A percentile compares a stretch with the other conserved stretches of the same genome.
Evolutionary conservation across 176 grass and related monocot species (phyloP).

Genomic region (Phragmites australis): DNA sequence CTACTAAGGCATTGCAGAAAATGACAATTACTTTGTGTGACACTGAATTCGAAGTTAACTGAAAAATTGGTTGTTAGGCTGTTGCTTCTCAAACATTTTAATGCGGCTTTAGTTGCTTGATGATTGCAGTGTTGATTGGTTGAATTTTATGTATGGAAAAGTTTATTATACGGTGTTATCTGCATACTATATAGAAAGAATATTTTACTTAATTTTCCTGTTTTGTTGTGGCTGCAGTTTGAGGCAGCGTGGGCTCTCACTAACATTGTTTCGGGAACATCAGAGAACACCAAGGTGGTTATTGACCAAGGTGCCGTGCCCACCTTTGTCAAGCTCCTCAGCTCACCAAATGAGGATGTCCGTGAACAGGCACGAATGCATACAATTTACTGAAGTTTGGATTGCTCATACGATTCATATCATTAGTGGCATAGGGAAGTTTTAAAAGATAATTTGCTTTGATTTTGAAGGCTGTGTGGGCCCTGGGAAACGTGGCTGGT

Average conservation of each 20-base stretch:
- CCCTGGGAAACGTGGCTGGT: slow-evolving; percentile 61
- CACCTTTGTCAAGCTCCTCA: slow-evolving; percentile 60
- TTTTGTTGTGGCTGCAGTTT: slow-evolving; percentile 50
- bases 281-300: slow-evolving; percentile 56
- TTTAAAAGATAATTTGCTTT: slow-evolving; percentile 10
- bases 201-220: not conserved
- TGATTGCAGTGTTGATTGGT: not conserved
- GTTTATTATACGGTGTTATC: not conserved
- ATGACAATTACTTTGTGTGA: not conserved
- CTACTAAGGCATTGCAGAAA: not conserved
- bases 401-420: not conserved
- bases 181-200: not conserved
- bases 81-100: not conserved
- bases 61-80: not conserved
- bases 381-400: not conserved
- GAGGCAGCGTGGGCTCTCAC: slow-evolving; percentile 69
- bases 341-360: slow-evolving; percentile 55
- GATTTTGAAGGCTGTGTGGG: slow-evolving; percentile 62
- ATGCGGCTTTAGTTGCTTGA: not conserved
- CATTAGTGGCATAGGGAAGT: not conserved
- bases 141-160: not conserved
- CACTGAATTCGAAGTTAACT: not conserved
- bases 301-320: slow-evolving; percentile 49
- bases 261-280: slow-evolving; percentile 56
- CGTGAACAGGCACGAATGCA: slow-evolving; percentile 54